These are phyloP conservation scores for Neoascochyta sp. DNA, from an alignment of 2,329 filamentous ascomycete genomes.

Conservation along the genomic window DNA sequence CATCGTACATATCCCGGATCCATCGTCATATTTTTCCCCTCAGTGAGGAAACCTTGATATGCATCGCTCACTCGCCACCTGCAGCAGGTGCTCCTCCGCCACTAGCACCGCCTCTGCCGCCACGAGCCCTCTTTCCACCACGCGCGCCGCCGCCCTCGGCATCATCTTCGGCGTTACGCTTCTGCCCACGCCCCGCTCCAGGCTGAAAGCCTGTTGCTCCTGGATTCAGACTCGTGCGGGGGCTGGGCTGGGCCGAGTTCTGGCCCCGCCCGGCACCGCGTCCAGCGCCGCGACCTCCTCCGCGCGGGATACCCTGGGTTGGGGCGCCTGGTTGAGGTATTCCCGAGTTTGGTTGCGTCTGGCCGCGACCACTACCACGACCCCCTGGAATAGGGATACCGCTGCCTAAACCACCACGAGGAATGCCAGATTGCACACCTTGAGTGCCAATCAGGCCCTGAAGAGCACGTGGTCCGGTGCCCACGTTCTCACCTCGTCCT, in stretches of 20 bases:
- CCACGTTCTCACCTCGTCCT: slow-evolving; percentile 14
- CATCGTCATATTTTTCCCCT: too few species aligned
- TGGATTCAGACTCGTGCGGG: slow-evolving; percentile 32
- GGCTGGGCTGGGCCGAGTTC: slow-evolving; percentile 17
- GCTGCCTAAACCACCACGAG: slow-evolving; percentile 28
- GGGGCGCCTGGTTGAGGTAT: slow-evolving; percentile 14
- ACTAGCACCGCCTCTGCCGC: slow-evolving; percentile 25
- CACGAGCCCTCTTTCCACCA: slow-evolving; percentile 30
- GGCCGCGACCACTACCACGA: slow-evolving; percentile 18
- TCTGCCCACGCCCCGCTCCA: slow-evolving; percentile 30
- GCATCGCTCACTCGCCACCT: background rate
- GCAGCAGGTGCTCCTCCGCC: slow-evolving; percentile 10
- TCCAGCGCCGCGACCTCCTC: slow-evolving; percentile 22
- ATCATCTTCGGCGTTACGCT: slow-evolving; percentile 33
- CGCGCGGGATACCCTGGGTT: slow-evolving; percentile 27
- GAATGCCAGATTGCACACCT: slow-evolving; percentile 19
- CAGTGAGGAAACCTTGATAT: too few species aligned
- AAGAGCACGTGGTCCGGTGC: slow-evolving; percentile 29
- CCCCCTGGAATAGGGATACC: slow-evolving; percentile 31
- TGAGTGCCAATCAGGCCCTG: slow-evolving; percentile 24
- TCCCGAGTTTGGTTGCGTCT: slow-evolving; percentile 14
- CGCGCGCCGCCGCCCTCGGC: slow-evolving; percentile 23
- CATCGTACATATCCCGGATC: too few species aligned
- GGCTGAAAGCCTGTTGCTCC: slow-evolving; percentile 36
- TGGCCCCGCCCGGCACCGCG: slow-evolving; percentile 18